phyloP scores from a whole-genome alignment of 257 asterid species.

The Fraxinus quadrangulata region DNA sequence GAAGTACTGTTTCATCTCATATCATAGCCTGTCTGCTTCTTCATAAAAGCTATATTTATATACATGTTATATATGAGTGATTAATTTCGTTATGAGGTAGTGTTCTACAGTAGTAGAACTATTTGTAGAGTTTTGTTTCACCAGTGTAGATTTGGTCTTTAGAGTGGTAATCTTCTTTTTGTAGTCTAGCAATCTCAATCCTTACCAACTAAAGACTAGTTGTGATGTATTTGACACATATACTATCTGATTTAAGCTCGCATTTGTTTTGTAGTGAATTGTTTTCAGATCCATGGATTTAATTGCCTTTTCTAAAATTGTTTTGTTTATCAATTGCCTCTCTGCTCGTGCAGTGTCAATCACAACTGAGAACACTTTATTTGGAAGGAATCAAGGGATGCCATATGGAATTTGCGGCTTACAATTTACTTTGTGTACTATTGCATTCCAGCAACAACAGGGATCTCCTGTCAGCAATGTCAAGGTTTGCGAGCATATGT shows the following conservation, averaged over 20 bases:
- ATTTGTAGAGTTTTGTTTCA: neutral
- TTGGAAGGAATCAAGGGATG: slow-evolving; percentile 93
- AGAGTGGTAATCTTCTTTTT: neutral
- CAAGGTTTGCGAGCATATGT: slow-evolving; percentile 62
- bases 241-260: neutral
- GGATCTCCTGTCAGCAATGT: slow-evolving; percentile 94
- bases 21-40: neutral
- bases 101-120: neutral
- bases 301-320: slow-evolving; percentile 11
- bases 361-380: slow-evolving; percentile 89
- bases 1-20: neutral
- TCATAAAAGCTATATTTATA: neutral
- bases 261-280: slow-evolving; percentile 7
- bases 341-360: slow-evolving; percentile 82
- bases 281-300: neutral
- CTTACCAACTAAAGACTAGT: neutral
- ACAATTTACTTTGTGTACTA: slow-evolving; percentile 86
- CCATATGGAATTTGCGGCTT: slow-evolving; percentile 90
- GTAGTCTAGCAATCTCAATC: neutral
- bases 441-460: slow-evolving; percentile 87
- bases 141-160: neutral
- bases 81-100: neutral
- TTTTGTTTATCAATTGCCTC: slow-evolving; percentile 31
- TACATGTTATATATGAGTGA: neutral
- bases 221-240: neutral